Percentiles rank a stretch among this genome's conserved stretches.
phyloP scores from a whole-genome alignment of 176 grass and related monocot species.

The Lolium perenne region DNA sequence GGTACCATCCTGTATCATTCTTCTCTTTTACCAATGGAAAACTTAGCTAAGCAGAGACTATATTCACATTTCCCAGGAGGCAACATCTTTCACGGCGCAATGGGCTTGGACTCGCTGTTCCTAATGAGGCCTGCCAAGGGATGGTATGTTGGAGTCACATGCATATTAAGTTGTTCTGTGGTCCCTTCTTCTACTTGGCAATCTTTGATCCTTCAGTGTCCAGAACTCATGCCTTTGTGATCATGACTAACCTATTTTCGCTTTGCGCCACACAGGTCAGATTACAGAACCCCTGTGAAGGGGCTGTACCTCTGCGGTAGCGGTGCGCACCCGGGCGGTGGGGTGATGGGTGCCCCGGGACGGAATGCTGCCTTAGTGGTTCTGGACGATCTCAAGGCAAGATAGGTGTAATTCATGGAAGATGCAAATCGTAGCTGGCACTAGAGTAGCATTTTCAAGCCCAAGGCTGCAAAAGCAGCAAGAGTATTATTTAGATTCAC shows the following conservation, averaged over 20 bases:
- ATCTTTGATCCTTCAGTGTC: neutral
- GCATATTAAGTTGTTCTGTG: neutral
- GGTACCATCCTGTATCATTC: neutral
- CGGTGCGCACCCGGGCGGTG: slow-evolving; percentile 87
- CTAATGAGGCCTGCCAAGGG: slow-evolving; percentile 91
- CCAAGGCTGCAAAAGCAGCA: neutral
- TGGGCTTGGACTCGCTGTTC: slow-evolving; percentile 94
- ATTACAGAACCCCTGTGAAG: slow-evolving; percentile 87
- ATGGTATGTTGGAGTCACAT: slow-evolving; percentile 59
- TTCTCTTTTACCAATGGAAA: neutral
- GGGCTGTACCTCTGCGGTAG: slow-evolving; percentile 95
- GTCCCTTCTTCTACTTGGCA: neutral
- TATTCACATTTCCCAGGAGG: slow-evolving; percentile 65
- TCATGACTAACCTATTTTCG: slow-evolving; percentile 13
- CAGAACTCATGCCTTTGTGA: neutral
- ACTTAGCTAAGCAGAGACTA: slow-evolving; percentile 7
- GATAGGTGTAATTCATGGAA: slow-evolving; percentile 8
- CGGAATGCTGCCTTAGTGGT: slow-evolving; percentile 87
- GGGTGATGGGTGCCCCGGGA: slow-evolving; percentile 95
- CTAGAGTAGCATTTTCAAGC: neutral
- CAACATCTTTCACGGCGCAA: slow-evolving; percentile 95
- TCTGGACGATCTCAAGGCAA: slow-evolving; percentile 61
- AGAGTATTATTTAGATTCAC: neutral
- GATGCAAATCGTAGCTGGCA: neutral
- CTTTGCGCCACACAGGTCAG: slow-evolving; percentile 64